Evolutionary conservation across 2,329 filamentous ascomycete species (phyloP), one percentile per base, ranked within the genome.

Genomic region (Talaromyces sp.): DNA sequence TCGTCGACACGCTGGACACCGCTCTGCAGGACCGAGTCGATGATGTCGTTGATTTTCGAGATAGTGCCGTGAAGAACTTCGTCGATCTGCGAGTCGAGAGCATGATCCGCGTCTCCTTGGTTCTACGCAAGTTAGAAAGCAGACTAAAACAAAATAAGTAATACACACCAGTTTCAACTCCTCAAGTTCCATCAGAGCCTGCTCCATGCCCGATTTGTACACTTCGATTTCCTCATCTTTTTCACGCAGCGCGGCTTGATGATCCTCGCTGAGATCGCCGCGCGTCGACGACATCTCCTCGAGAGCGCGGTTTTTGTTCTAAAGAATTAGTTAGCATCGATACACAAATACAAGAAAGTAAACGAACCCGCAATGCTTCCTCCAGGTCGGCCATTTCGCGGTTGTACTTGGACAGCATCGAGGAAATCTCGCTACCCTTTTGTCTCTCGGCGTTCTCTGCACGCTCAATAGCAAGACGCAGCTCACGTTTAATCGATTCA

Each of bases 151-250:
- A 14, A 35, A 35, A 56, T 53, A 61, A 54, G 21, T 26, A 3
- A 14, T 55, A 68, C 73, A 60, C 71, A 81, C 81, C 85, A 81
- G 63, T 66, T 83, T 92, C 64, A 97, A 80, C 71, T 97, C 92
- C 70, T 95, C 93, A 62, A 99, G 82, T 76, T 97, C 92, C 57
- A 97, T 85, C 60, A 99, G 80, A 3, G 93, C 92, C 78, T 97
- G 90, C 72, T 99, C 94, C 91, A 99, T 95, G 69, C 92, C 92
- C 52, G 92, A 91, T 79, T 97, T 96, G 83, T 96, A 96, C 53
- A 97, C 92, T 76, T 97, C 94, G 27, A 99, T 86, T 77, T 99
- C 94, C 69, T 97, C 92, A 72, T 99, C 94, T 80, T 97, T 97
- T 65, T 97, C 94, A 53, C 89, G 88, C 32, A 99, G 82, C 57